These are phyloP conservation scores for Plasmodium fragile DNA, from an alignment of 169 alveolate genomes.

Conservation along the genomic window DNA sequence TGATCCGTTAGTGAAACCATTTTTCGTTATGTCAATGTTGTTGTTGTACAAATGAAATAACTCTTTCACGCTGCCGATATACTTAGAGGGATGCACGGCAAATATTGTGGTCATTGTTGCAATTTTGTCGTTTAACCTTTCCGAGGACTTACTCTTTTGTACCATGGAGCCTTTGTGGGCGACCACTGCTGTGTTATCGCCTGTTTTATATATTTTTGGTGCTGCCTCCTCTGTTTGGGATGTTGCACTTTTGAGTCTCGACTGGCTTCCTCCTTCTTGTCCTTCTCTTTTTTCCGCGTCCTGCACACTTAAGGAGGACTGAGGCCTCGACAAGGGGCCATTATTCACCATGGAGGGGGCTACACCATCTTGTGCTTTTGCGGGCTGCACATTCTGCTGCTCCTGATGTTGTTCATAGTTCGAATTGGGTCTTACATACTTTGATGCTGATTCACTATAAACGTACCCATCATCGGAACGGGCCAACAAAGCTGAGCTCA, in stretches of 20 bases:
- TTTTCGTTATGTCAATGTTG: background rate
- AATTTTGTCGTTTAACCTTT: background rate
- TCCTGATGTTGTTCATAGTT: background rate
- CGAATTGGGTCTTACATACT: background rate
- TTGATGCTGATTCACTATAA: background rate
- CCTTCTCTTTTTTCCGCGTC: background rate
- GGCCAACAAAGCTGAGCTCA: constrained; percentile 1
- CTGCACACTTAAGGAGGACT: background rate
- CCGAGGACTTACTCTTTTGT: background rate
- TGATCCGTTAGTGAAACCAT: constrained; percentile 19
- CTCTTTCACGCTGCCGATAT: background rate
- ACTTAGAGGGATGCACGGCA: background rate
- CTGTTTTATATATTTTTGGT: background rate
- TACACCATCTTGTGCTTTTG: background rate
- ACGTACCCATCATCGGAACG: background rate
- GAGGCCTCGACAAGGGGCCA: background rate
- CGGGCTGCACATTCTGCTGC: background rate
- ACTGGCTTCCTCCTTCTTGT: no score
- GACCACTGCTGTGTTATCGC: background rate
- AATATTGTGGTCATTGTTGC: background rate
- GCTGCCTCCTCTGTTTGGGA: background rate
- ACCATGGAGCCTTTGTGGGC: background rate
- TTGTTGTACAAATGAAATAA: constrained; percentile 17
- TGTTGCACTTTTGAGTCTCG: background rate
- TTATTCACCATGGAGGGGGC: background rate